Percentiles rank a stretch among this genome's conserved stretches.
phyloP scores from a whole-genome alignment of 1,284 basidiomycete genomes.

The Pterula multifida region DNA sequence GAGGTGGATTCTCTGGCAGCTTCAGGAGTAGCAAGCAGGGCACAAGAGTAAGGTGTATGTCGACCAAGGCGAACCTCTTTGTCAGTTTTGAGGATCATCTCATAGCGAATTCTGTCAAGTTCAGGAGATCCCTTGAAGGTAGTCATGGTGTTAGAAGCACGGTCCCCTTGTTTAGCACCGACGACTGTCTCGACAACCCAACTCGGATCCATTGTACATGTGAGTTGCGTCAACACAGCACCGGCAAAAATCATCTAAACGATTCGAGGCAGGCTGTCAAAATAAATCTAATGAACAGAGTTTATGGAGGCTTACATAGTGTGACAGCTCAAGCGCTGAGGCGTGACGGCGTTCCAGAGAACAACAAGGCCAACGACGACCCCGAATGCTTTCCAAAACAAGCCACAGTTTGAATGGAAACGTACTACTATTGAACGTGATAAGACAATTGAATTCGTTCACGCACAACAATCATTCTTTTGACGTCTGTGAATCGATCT shows the following conservation, averaged over 20 bases:
- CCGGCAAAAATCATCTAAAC: constrained; percentile 42
- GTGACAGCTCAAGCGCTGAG: constrained; percentile 33
- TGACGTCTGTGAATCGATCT: constrained; percentile 19
- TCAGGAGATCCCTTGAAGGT: constrained; percentile 29
- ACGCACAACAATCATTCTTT: constrained; percentile 27
- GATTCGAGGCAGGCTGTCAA: constrained; percentile 31
- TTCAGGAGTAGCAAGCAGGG: constrained; percentile 21
- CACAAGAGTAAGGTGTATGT: too few species aligned
- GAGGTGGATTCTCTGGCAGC: constrained; percentile 8
- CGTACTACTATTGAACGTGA: constrained; percentile 1
- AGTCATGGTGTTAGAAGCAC: constrained; percentile 36
- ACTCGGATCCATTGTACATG: constrained; percentile 29
- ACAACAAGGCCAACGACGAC: constrained; percentile 30
- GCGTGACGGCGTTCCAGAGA: constrained; percentile 30
- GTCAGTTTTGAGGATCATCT: constrained; percentile 32
- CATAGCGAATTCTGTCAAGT: constrained; percentile 32
- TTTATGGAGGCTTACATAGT: constrained; percentile 19
- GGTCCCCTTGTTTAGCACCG: constrained; percentile 18
- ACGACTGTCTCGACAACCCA: constrained; percentile 27
- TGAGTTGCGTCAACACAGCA: constrained; percentile 28
- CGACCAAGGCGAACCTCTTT: constrained; percentile 27
- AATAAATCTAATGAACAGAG: background rate
- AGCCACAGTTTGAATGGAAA: constrained; percentile 26
- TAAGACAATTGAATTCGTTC: constrained; percentile 5
- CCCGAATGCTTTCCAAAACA: constrained; percentile 45